phyloP scores from a whole-genome alignment of 2,329 filamentous ascomycete species.

The Microsporum ferrugineum region DNA sequence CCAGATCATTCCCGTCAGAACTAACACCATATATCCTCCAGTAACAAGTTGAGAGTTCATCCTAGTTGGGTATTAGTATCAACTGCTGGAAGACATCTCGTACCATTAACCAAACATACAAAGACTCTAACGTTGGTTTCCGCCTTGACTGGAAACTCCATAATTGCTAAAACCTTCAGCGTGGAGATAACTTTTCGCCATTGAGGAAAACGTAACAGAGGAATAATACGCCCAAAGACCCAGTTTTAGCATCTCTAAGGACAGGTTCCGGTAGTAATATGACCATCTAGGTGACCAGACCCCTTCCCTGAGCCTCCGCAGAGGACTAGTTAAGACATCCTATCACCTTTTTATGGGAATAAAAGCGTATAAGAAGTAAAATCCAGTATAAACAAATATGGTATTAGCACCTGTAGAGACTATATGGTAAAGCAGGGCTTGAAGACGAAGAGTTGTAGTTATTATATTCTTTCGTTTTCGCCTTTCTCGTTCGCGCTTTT shows the following conservation, averaged over 20 bases:
- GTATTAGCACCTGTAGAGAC: neutral
- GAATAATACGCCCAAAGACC: neutral
- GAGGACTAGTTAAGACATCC: neutral
- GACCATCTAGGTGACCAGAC: neutral
- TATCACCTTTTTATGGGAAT: neutral
- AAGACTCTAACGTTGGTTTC: conserved; percentile 34
- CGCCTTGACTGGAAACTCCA: conserved; percentile 35
- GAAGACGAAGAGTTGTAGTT: neutral
- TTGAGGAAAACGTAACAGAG: neutral
- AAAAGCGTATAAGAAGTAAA: neutral
- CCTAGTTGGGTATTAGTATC: conserved; percentile 18
- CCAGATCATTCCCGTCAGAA: conserved; percentile 12
- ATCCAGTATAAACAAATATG: too few species aligned
- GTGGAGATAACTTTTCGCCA: conserved; percentile 1
- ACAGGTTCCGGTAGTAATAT: neutral
- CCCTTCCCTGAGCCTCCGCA: neutral
- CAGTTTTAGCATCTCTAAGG: neutral
- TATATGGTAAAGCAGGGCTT: neutral
- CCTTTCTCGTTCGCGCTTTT: neutral
- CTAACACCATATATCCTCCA: conserved; percentile 25
- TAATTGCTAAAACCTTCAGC: conserved; percentile 14
- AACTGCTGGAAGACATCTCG: neutral
- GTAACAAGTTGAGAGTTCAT: conserved; percentile 33
- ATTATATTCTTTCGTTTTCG: neutral
- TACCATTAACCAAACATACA: conserved; percentile 22